phyloP scores from a whole-genome alignment of 176 grass and related monocot species.

The Eleusine indica region DNA sequence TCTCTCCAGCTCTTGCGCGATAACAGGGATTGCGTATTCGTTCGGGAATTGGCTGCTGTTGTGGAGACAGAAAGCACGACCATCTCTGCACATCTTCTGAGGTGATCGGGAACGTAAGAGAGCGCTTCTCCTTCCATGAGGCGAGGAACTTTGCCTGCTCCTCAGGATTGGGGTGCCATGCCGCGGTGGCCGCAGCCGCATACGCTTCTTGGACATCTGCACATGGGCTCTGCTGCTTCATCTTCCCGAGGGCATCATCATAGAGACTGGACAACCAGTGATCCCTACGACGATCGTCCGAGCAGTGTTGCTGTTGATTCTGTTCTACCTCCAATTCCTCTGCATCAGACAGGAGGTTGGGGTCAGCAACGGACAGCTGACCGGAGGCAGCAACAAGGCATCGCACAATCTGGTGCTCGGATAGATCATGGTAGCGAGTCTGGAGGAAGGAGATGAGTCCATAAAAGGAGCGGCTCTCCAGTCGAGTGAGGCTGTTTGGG shows the following conservation, averaged over 20 bases:
- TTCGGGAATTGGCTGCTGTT: not conserved
- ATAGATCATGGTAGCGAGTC: constrained; percentile 18
- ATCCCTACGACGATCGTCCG: no score
- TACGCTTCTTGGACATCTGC: not conserved
- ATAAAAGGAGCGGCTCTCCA: constrained; percentile 10
- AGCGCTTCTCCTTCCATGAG: not conserved
- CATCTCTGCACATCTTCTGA: no score
- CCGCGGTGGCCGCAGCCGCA: not conserved
- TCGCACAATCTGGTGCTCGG: not conserved
- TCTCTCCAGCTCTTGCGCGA: not conserved
- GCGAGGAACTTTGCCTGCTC: not conserved
- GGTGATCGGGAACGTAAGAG: not conserved
- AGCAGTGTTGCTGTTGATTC: not conserved
- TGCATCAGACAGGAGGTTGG: not conserved
- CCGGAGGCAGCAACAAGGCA: not conserved
- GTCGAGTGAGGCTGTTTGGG: constrained; percentile 7
- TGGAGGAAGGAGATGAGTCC: constrained; percentile 12
- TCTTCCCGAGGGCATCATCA: not conserved
- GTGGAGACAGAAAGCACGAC: no score
- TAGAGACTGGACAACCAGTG: not conserved
- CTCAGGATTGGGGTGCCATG: constrained; percentile 18
- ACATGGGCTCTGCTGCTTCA: not conserved
- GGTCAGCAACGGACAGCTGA: not conserved
- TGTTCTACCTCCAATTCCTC: no score
- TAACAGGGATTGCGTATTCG: not conserved